Conservation (phyloP, 176 grass and related monocot species). For the barley (Hordeum vulgare) region MorexV3_pseudomolecules_assembly NC_058522.1:363408577-363409076, state of each 20-base stretch:
- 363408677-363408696: not conserved
- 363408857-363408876: not conserved
- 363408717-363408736: not conserved
- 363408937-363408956: not conserved
- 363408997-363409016: not conserved
- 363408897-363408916: not conserved
- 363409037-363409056: not conserved
- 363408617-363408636: not conserved
- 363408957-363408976: not conserved
- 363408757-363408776: not conserved
- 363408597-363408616: not conserved
- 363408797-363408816: constrained; percentile 7
- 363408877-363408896: not conserved
- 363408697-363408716: not conserved
- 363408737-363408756: not conserved
- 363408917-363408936: not conserved
- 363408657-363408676: not conserved
- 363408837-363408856: not conserved
- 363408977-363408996: not conserved
- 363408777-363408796: not conserved
- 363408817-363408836: not conserved
- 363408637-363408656: not conserved
- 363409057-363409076: no score
- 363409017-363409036: not conserved
- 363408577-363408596: not conserved